A percentile compares a stretch with the other conserved stretches of the same genome.
Conservation (phyloP, 2,329 filamentous ascomycete species). For the Biscogniauxia sp. region DNA sequence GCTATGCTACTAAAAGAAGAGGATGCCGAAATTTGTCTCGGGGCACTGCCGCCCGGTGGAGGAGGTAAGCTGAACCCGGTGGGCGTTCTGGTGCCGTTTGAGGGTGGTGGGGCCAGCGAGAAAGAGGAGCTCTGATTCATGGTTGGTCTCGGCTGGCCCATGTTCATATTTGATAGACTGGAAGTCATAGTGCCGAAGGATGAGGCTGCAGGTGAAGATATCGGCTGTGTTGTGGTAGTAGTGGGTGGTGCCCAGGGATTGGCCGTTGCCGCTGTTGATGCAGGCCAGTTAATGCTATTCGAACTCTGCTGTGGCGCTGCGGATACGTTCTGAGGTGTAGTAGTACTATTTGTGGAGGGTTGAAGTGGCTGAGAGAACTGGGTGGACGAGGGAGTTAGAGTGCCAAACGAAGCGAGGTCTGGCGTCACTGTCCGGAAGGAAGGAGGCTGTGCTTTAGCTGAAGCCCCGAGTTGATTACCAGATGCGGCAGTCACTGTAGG, state of each 20-base stretch:
- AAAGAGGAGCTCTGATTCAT: constrained; percentile 47
- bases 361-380: constrained; percentile 63
- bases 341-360: constrained; percentile 32
- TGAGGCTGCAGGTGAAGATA: constrained; percentile 32
- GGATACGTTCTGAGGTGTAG: constrained; percentile 15
- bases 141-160: constrained; percentile 42
- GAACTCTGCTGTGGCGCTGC: constrained; percentile 34
- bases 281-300: constrained; percentile 39
- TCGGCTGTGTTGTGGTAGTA: constrained; percentile 31
- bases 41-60: constrained; percentile 40
- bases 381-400: constrained; percentile 57
- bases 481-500: constrained; percentile 35
- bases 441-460: constrained; percentile 38
- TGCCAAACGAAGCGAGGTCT: constrained; percentile 53
- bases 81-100: constrained; percentile 26
- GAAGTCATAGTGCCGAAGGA: constrained; percentile 38
- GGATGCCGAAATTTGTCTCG: constrained; percentile 16
- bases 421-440: constrained; percentile 58
- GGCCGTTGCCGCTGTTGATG: constrained; percentile 35
- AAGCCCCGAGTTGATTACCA: constrained; percentile 30
- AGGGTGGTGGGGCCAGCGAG: constrained; percentile 56
- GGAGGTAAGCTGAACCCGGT: constrained; percentile 48
- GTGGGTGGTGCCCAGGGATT: constrained; percentile 50
- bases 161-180: constrained; percentile 48
- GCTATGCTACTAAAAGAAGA: neutral